A percentile compares a stretch with the other conserved stretches of the same genome.
Evolutionary conservation across 371 early-diverging fungal genomes (phyloP).

Genomic region (Rhizopus delemar): DNA sequence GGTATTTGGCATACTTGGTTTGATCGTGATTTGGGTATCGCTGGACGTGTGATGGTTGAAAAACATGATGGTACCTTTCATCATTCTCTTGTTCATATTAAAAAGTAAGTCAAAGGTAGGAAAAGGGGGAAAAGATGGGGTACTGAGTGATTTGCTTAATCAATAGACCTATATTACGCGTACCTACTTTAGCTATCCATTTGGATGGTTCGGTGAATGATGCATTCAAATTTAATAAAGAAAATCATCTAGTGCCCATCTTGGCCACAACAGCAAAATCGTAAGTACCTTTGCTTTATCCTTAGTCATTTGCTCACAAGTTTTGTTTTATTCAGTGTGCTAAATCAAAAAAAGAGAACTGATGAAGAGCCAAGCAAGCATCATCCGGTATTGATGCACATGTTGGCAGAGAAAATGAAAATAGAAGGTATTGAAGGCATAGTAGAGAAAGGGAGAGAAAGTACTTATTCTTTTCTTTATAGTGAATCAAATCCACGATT

Average conservation of each 20-base stretch:
- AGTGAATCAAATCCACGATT: conserved; percentile 81
- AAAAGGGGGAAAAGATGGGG: too few species aligned
- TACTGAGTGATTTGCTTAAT: too few species aligned
- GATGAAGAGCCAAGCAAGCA: conserved; percentile 49
- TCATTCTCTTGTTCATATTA: conserved; percentile 73
- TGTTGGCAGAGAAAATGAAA: conserved; percentile 70
- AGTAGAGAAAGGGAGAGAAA: neutral
- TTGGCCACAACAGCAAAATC: conserved; percentile 72
- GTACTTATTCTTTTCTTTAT: conserved; percentile 1
- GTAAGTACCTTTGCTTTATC: conserved; percentile 24
- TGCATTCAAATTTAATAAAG: conserved; percentile 91
- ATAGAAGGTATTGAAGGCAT: conserved; percentile 36
- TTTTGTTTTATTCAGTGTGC: conserved; percentile 9
- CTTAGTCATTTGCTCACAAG: neutral
- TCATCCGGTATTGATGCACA: conserved; percentile 72
- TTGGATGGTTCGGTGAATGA: conserved; percentile 76
- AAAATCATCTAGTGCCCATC: conserved; percentile 85
- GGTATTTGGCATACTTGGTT: conserved; percentile 95
- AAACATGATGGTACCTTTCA: conserved; percentile 64
- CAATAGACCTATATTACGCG: conserved; percentile 74
- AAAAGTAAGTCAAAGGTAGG: neutral
- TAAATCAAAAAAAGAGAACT: conserved; percentile 18
- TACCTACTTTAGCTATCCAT: conserved; percentile 94
- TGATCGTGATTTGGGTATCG: conserved; percentile 92
- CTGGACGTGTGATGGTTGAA: conserved; percentile 88